Percentiles rank a stretch among this genome's conserved stretches.
These are phyloP conservation scores for Elsinoe batatas DNA, from an alignment of 2,329 filamentous ascomycete species.

Conservation along the genomic window DNA sequence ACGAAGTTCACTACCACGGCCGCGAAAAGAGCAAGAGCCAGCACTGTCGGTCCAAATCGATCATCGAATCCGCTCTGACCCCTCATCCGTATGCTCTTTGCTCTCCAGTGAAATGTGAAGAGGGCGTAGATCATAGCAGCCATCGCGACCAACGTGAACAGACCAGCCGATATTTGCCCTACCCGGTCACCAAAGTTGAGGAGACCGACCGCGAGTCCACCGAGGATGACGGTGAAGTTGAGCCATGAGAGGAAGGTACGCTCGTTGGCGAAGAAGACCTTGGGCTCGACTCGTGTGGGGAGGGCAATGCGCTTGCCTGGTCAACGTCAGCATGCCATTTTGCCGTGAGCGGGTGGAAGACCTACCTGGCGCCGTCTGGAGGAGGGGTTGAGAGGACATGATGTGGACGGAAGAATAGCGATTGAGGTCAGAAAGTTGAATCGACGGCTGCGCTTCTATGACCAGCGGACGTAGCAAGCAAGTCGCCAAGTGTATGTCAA, in stretches of 20 bases:
- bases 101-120: conserved; percentile 93
- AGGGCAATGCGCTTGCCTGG: conserved; percentile 96
- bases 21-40: conserved; percentile 74
- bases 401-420: conserved; percentile 19
- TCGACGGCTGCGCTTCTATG: background rate
- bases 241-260: conserved; percentile 98
- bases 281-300: conserved; percentile 94
- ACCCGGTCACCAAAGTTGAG: conserved; percentile 95
- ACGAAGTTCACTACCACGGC: conserved; percentile 97
- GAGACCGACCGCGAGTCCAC: conserved; percentile 89
- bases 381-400: conserved; percentile 95
- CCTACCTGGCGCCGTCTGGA: conserved; percentile 84
- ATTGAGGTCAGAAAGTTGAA: background rate
- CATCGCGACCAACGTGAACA: conserved; percentile 93
- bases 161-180: conserved; percentile 83
- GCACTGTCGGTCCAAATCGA: conserved; percentile 80
- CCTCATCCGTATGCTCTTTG: conserved; percentile 79
- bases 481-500: background rate
- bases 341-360: background rate
- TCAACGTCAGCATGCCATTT: background rate
- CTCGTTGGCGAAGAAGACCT: conserved; percentile 99
- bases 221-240: conserved; percentile 98
- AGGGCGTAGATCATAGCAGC: conserved; percentile 91
- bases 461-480: background rate
- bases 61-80: conserved; percentile 97